Evolutionary conservation across 2,329 filamentous ascomycete genomes (phyloP), one percentile per base, ranked within the genome.

Genomic region (Fusarium avenaceum): DNA sequence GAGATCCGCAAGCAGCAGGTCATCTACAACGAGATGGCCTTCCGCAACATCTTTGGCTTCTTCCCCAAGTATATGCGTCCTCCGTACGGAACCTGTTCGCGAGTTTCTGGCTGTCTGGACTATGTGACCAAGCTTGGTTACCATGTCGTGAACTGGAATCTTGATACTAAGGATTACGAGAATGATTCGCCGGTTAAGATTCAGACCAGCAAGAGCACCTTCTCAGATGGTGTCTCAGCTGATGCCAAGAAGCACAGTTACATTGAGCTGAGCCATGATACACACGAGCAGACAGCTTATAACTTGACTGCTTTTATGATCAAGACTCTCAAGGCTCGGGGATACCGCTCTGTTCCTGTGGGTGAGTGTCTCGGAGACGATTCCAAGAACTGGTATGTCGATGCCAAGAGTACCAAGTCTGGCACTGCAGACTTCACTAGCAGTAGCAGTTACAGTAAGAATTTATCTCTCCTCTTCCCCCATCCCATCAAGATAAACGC

Each of bases 131-230:
- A 65, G n/a, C 71, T 87, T 22, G 84, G 83, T 28, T 89, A 88
- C 74, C 85, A 88, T 69, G 76, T 87, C 67, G 80, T 84, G 56
- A 86, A 85, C 72, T 86, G 84, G 71, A 85, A 87, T 70, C 77
- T 89, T 24, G 86, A 89, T 71, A 89, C 87, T 17, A 84, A 87
- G 61, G 87, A 89, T 74, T 89, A 86, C 71, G 78, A 85, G 66
- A 82, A 87, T 67, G 80, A 83, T 59, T 77, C 78, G 7, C 80
- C 85, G 2, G 75, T 81, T 39, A 81, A 81, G 59, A 87, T 88
- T 66, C 77, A 81, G 57, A 75, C 78, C 17, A 82, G 80, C 63
- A 81, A 86, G 63, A 72, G 75, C 13, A 74, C 66, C 6, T 80
- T 78, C 57, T 74, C 73, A 7, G 45, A 72, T 2, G 74, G 72